Evolutionary conservation across 164 flowering plant species (phyloP).

Genomic region (Hamamelis virginiana): DNA sequence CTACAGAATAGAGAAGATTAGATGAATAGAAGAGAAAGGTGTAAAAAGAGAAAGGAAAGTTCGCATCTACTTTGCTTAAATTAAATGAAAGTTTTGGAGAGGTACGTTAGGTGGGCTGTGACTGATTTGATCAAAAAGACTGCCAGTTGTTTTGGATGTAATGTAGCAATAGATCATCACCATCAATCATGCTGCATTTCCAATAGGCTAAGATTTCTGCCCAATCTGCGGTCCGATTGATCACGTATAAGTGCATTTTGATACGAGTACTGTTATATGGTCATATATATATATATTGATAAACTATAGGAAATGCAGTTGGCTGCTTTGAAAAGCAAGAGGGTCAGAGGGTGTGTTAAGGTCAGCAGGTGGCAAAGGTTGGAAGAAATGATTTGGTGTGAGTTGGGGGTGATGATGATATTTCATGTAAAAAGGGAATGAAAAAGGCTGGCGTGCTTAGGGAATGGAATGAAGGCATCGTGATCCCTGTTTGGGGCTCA

Average conservation of each 20-base stretch:
- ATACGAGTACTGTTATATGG: too few species aligned
- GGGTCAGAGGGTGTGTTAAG: not conserved
- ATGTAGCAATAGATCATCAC: too few species aligned
- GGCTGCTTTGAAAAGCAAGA: too few species aligned
- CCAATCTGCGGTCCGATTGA: too few species aligned
- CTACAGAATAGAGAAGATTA: conserved; percentile 4
- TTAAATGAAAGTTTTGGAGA: not conserved
- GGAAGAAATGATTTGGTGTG: conserved; percentile 26
- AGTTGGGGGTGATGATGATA: conserved; percentile 25
- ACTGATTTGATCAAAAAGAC: too few species aligned
- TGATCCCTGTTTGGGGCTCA: too few species aligned
- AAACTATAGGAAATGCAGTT: too few species aligned
- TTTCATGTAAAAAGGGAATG: conserved; percentile 3
- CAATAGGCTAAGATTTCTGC: too few species aligned
- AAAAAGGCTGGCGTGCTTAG: conserved; percentile 28
- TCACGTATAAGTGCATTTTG: too few species aligned
- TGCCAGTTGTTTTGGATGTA: too few species aligned
- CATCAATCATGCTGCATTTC: too few species aligned
- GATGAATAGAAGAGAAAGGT: conserved; percentile 14
- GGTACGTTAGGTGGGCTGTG: conserved; percentile 6
- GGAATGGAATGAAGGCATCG: conserved; percentile 8
- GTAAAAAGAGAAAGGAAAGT: conserved; percentile 7
- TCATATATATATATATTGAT: too few species aligned
- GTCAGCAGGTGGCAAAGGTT: conserved; percentile 11
- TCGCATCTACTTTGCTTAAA: not conserved